Evolutionary conservation across 2,329 filamentous ascomycete species (phyloP).

Genomic region (Alternaria conjuncta): DNA sequence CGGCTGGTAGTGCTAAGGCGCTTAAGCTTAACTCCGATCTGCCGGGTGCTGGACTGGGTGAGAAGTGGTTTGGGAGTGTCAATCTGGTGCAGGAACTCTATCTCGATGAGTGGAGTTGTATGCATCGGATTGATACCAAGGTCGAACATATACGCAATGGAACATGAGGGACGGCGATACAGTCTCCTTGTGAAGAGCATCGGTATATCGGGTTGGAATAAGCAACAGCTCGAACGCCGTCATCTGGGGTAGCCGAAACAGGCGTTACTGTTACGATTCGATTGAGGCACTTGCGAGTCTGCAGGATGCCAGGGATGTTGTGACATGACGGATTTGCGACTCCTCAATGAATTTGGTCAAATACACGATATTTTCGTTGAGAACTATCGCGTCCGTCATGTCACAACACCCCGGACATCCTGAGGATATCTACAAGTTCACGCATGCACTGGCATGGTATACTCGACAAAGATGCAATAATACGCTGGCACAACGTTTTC

Average conservation of each 20-base stretch:
- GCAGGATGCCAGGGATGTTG: not conserved
- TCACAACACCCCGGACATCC: not conserved
- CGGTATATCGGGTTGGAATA: not conserved
- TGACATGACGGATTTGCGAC: not conserved
- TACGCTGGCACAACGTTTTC: not conserved
- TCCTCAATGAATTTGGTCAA: not conserved
- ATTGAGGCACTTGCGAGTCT: not conserved
- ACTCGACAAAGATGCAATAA: not conserved
- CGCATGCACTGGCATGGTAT: not conserved
- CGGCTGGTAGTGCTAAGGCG: slow-evolving; percentile 12
- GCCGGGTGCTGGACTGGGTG: slow-evolving; percentile 39
- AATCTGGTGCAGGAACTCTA: slow-evolving; percentile 39
- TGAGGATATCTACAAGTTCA: not conserved
- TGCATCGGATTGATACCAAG: slow-evolving; percentile 41
- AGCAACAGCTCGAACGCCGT: not conserved
- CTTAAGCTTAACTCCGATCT: slow-evolving; percentile 30
- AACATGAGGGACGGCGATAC: not conserved
- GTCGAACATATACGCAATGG: slow-evolving; percentile 22
- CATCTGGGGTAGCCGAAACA: not conserved
- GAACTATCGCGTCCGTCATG: not conserved
- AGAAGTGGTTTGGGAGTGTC: slow-evolving; percentile 38
- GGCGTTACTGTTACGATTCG: not conserved
- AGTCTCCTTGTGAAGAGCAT: not conserved
- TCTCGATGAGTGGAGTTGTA: slow-evolving; percentile 43
- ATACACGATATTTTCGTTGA: not conserved